Percentiles rank a stretch among this genome's conserved stretches.
phyloP scores from a whole-genome alignment of 2,329 filamentous ascomycete species.

The Alternaria panax region DNA sequence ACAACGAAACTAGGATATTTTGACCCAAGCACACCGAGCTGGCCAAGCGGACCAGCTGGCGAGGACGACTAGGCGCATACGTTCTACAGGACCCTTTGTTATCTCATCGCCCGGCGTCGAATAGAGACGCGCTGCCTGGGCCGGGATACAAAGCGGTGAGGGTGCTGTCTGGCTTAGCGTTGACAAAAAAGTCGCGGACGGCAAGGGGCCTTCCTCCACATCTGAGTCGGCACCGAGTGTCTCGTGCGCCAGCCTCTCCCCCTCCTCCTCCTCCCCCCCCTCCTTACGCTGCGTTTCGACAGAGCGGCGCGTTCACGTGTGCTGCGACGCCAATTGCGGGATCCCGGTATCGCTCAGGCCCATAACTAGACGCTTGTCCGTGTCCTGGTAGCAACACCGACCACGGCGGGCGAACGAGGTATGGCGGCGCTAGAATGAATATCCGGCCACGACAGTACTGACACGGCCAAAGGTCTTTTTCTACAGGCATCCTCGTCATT shows the following conservation, averaged over 20 bases:
- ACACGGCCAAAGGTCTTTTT: not conserved
- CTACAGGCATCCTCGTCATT: not conserved
- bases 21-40: constrained; percentile 5
- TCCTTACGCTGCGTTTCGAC: too few relatives aligned
- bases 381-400: not conserved
- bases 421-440: not conserved
- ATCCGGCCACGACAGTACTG: not conserved
- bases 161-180: constrained; percentile 19
- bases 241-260: constrained; percentile 9
- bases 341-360: constrained; percentile 4
- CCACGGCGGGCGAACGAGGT: not conserved
- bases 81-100: constrained; percentile 12
- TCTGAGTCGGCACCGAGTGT: constrained; percentile 8
- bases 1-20: not conserved
- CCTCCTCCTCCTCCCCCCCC: not conserved
- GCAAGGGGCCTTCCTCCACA: constrained; percentile 22
- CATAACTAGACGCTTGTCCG: not conserved
- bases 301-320: not conserved
- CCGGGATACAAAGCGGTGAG: constrained; percentile 25
- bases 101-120: constrained; percentile 3
- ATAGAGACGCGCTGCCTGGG: not conserved
- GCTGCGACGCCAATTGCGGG: constrained; percentile 23
- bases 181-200: constrained; percentile 27
- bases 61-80: constrained; percentile 19
- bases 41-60: not conserved